Base-by-base conservation (phyloP, 148 eudicot genomes). In the Polygonum aviculare region DNA sequence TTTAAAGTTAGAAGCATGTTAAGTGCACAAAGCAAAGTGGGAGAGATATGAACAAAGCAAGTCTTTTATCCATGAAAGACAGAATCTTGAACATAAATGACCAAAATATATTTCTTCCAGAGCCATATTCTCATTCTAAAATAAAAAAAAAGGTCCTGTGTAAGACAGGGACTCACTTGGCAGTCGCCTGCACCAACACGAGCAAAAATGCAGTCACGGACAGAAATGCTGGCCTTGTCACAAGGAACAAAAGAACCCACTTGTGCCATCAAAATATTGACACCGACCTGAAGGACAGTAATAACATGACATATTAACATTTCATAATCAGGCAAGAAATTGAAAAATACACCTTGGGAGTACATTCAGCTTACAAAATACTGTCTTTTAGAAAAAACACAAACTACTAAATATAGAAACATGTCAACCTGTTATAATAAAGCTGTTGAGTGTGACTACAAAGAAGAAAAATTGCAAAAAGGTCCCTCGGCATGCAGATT, bases 161-260 rank as follows among this genome's bases (percentile, higher is more conserved):
- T 36, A 60, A 31, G 67, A 36, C 74, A n/a, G 54, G 79, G 69
- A 81, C 88, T 86, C 78, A 95, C 99, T 88, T 95, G 99, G 82
- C 97, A 95, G 78, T 95, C 99, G 74, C 99, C 99, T 67, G 99
- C 99, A 83, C 97, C 99, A 45, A 95, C 99, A 76, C 99, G 99
- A 84, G 99, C 96, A 86, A 92, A 95, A 65, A 95, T 91, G 85
- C 97, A 95, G 85, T 95, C 99, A 81, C 99, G 97, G 74, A 95
- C 81, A 78, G 99, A 92, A 86, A 95, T 85, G 79, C 76, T 85
- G 78, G 99, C 99, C 36, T 82, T 89, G 83, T 89, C 94, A 83
- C 99, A 95, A 75, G 99, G 99, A 77, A 95, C 87, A 75, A 93
- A 95, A 19, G 88, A 95, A 52, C 99, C 99, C 76, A 95, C 89